These are phyloP conservation scores for Ogataea hybrid DNA, from an alignment of 1,139 yeast species.

Conservation along the genomic window DNA sequence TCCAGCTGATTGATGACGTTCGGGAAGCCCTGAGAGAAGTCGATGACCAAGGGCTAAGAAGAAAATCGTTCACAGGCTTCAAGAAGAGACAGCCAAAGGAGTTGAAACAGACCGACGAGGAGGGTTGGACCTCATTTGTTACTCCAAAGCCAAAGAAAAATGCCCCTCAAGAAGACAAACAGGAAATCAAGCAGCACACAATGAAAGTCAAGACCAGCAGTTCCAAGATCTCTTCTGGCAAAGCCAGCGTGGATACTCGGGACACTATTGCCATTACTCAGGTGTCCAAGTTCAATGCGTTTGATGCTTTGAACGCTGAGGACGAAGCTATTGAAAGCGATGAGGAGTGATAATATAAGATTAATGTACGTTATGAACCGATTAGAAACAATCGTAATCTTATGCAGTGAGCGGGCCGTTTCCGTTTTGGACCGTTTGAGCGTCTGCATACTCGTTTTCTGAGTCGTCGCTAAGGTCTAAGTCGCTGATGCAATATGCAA, in stretches of 20 bases:
- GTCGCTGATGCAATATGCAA: slow-evolving; percentile 28
- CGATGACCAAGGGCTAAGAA: slow-evolving; percentile 28
- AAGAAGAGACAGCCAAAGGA: slow-evolving; percentile 60
- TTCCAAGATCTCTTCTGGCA: slow-evolving; percentile 70
- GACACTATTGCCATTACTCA: slow-evolving; percentile 69
- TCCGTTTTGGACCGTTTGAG: slow-evolving; percentile 2
- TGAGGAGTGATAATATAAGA: slow-evolving; percentile 15
- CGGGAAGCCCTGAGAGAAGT: slow-evolving; percentile 33
- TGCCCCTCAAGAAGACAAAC: slow-evolving; percentile 39
- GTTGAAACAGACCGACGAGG: slow-evolving; percentile 55
- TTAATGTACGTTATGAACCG: slow-evolving; percentile 12
- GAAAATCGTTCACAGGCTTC: slow-evolving; percentile 38
- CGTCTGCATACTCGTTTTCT: slow-evolving; percentile 8
- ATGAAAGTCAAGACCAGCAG: slow-evolving; percentile 65
- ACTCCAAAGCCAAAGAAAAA: slow-evolving; percentile 40
- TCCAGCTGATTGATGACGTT: slow-evolving; percentile 63
- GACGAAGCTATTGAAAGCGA: slow-evolving; percentile 34
- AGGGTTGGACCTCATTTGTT: slow-evolving; percentile 73
- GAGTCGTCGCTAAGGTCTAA: slow-evolving; percentile 26
- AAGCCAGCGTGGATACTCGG: slow-evolving; percentile 64
- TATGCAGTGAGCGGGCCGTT: slow-evolving; percentile 4
- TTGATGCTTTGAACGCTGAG: slow-evolving; percentile 70
- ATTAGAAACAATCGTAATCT: neutral
- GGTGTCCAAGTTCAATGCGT: slow-evolving; percentile 68
- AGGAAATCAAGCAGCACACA: slow-evolving; percentile 41